Percentiles rank a stretch among this genome's conserved stretches.
Evolutionary conservation across 2,329 filamentous ascomycete genomes (phyloP).

Genomic region (Colletotrichum orchidophilum): DNA sequence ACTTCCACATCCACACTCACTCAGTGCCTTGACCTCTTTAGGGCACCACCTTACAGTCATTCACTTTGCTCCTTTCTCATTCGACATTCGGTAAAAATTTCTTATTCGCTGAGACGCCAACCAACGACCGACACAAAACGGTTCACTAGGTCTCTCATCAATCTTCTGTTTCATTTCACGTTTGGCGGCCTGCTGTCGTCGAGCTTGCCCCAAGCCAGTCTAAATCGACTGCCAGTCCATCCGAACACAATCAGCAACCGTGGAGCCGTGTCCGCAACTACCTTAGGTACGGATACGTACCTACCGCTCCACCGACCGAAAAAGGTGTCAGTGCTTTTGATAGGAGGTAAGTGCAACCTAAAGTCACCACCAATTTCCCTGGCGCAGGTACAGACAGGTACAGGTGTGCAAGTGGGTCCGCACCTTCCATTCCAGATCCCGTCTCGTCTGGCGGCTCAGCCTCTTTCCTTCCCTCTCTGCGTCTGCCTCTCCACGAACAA

Average conservation of each 20-base stretch:
- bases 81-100: neutral
- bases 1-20: neutral
- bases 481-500: slow-evolving; percentile 28
- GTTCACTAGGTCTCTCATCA: slow-evolving; percentile 2
- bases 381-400: slow-evolving; percentile 26
- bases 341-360: slow-evolving; percentile 30
- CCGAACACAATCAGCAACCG: slow-evolving; percentile 14
- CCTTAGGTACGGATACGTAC: no score
- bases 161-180: slow-evolving; percentile 5
- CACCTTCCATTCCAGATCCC: slow-evolving; percentile 27
- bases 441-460: slow-evolving; percentile 30
- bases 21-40: neutral
- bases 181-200: neutral
- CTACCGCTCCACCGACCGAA: neutral
- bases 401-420: slow-evolving; percentile 18
- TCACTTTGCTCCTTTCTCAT: slow-evolving; percentile 5
- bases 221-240: slow-evolving; percentile 7
- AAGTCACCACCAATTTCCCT: slow-evolving; percentile 32
- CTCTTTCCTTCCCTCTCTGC: slow-evolving; percentile 17
- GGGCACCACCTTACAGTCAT: neutral
- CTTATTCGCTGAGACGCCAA: slow-evolving; percentile 3
- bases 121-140: slow-evolving; percentile 4
- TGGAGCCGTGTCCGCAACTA: neutral
- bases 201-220: neutral
- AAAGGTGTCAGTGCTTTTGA: slow-evolving; percentile 27